Base-by-base conservation (phyloP, 352 stramenopile genomes). In the Phytophthora ohioensis region DNA sequence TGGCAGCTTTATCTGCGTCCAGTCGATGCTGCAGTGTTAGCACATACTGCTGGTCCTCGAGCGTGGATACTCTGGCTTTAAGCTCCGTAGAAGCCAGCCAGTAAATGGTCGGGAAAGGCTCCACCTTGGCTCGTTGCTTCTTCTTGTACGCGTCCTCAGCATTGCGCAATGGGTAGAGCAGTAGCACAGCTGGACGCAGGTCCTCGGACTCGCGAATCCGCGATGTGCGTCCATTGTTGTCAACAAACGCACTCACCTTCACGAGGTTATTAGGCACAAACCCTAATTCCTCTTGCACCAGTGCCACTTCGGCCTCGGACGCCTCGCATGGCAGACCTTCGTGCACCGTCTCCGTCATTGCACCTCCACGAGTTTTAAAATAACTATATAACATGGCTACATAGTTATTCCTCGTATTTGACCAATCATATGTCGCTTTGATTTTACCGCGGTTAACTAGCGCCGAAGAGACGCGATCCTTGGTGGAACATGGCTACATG, bases 101-200 rank as follows among this genome's bases (percentile, higher is more conserved):
- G 62, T 89, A 91, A 38, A 87, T 86, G 34, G 84, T 91, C 31
- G 84, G 84, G 63, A 91, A 91, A 1, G 84, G 84, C 57, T 91
- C 80, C 35, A 88, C 71, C 32, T 74, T 80, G 34, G 71, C 76
- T 4, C 82, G 77, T 39, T 91, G 80, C 27, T 87, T 76, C 65
- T 78, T 82, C 71, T 91, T 91, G 77, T 91, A 87, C 17, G 78
- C 81, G 39, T 75, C 52, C 55, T 85, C 79, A 42, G 69, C 73
- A 52, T 83, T 86, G 31, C 80, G 75, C 71, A 93, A 48, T 30
- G 85, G 82, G 56, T 91, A 86, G 54, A 91, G 73, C 67, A 87
- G 66, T 21, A 90, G 62, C 51, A 85, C 79, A 10, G 77, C 75
- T 2, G 82, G 74, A 27, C 57, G 69, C 17, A 62, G 6, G 9